Base-by-base conservation (phyloP, 257 asterid genomes). In the Solanum tarapatanum region DNA sequence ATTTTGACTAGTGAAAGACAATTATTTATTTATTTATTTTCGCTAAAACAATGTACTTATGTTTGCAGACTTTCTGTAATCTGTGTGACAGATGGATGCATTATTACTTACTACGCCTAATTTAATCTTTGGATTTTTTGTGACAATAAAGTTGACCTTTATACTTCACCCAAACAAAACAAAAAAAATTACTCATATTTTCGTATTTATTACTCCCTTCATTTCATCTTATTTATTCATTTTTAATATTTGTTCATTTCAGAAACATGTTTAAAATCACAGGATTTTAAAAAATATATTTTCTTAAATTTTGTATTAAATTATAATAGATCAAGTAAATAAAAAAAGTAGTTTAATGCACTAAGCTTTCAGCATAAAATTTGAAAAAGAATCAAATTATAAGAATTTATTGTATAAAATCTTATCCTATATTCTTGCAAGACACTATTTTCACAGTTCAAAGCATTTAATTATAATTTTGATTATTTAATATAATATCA, bases 271-370 rank as follows among this genome's bases (percentile, higher is more conserved):
- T 51, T 51, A 51, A 51, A 51, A 51, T 51, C 0, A 1, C 0
- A 4, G 17, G n/a, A 51, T 17, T 51, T 16, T 16, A 16, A 1
- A 51, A 51, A 51, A 16, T n/a, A n/a, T n/a, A 45, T 2, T 45
- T 48, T 48, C 21, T 14, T 14, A 48, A 48, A 5, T 14, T 2
- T 2, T 5, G 21, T 48, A 4, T 48, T 14, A 11, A 41, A 41
- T 41, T 3, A 43, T 43, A 43, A 43, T 43, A 43, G 5, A 43
- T 10, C 0, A 41, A 41, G 14, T 48, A 16, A 55, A 55, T 55
- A 2, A 17, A 55, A 51, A 7, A 0, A 55, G 1, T 3, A 58
- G 0, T 60, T 21, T 3, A 3, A 21, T 4, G 0, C 28, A 60
- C 6, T 60, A 60, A 60, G 0, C 0, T 51, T 51, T 51, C 3